phyloP scores from a whole-genome alignment of 768 basidiomycete genomes.

The Pleurotus pulmonarius region DNA sequence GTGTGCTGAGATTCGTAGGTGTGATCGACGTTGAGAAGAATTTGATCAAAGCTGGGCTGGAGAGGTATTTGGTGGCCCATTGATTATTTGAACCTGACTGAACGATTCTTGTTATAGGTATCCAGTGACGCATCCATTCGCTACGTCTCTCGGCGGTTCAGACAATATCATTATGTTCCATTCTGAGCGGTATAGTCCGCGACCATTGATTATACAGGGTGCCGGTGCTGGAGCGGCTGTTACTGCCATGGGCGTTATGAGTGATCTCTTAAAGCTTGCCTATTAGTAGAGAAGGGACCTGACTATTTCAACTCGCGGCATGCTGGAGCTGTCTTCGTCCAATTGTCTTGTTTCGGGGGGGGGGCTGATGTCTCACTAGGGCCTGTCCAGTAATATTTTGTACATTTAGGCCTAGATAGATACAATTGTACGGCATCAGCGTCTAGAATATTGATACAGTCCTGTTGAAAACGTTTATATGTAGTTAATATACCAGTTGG shows the following conservation, averaged over 20 bases:
- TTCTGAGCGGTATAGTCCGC: slow-evolving; percentile 83
- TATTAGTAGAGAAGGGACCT: slow-evolving; percentile 12
- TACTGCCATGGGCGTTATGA: slow-evolving; percentile 96
- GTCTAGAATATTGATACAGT: not conserved
- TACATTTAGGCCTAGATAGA: too few species aligned
- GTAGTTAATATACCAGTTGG: slow-evolving; percentile 3
- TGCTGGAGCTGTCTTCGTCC: too few species aligned
- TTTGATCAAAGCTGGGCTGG: slow-evolving; percentile 81
- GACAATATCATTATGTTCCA: slow-evolving; percentile 99
- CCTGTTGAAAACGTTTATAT: not conserved
- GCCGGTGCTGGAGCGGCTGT: slow-evolving; percentile 97
- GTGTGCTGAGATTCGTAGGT: slow-evolving; percentile 91
- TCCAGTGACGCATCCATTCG: slow-evolving; percentile 86
- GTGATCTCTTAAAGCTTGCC: slow-evolving; percentile 69
- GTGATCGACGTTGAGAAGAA: slow-evolving; percentile 79
- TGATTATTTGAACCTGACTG: not conserved
- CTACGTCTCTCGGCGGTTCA: slow-evolving; percentile 91
- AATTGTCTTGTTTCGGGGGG: too few species aligned
- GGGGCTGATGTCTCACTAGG: too few species aligned
- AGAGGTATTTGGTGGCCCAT: slow-evolving; percentile 56
- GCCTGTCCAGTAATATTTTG: too few species aligned
- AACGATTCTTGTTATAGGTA: slow-evolving; percentile 51
- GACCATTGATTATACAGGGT: slow-evolving; percentile 92
- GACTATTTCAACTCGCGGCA: too few species aligned
- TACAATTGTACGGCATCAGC: too few species aligned